phyloP scores from a whole-genome alignment of 2,329 filamentous ascomycete genomes.

The Blastomyces parvus region DNA sequence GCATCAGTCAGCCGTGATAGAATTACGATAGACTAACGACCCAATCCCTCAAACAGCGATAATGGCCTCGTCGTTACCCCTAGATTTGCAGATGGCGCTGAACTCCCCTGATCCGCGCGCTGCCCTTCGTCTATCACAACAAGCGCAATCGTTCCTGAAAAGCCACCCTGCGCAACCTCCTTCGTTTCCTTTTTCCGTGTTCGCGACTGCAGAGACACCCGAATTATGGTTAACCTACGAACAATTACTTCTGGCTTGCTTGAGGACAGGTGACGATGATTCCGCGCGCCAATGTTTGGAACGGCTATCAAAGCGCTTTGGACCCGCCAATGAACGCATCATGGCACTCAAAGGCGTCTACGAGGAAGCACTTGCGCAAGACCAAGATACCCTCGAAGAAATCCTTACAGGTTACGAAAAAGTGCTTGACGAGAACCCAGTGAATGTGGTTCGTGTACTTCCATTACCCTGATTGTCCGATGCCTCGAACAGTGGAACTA shows the following conservation, averaged over 20 bases:
- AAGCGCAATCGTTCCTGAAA: conserved; percentile 34
- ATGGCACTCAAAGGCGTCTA: conserved; percentile 75
- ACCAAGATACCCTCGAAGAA: conserved; percentile 54
- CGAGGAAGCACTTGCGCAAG: conserved; percentile 68
- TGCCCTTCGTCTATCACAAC: conserved; percentile 35
- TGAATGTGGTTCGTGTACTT: conserved; percentile 57
- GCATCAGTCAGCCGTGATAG: not conserved
- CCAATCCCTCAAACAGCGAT: not conserved
- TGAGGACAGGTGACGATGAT: conserved; percentile 73
- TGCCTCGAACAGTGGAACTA: not conserved
- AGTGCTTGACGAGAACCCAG: conserved; percentile 61
- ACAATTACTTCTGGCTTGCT: conserved; percentile 72
- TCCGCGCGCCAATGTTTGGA: conserved; percentile 67
- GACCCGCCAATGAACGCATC: conserved; percentile 71
- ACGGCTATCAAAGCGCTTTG: conserved; percentile 70
- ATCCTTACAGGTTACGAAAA: conserved; percentile 70
- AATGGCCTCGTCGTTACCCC: conserved; percentile 10
- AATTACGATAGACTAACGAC: not conserved
- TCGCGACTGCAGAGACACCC: conserved; percentile 54
- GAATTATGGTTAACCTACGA: conserved; percentile 81
- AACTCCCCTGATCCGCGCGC: conserved; percentile 38
- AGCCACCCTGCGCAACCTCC: conserved; percentile 41
- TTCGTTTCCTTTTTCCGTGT: conserved; percentile 44
- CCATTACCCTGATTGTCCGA: not conserved
- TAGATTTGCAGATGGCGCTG: conserved; percentile 13